phyloP scores from a whole-genome alignment of 2,329 filamentous ascomycete species.

The Cercospora brassicicola region DNA sequence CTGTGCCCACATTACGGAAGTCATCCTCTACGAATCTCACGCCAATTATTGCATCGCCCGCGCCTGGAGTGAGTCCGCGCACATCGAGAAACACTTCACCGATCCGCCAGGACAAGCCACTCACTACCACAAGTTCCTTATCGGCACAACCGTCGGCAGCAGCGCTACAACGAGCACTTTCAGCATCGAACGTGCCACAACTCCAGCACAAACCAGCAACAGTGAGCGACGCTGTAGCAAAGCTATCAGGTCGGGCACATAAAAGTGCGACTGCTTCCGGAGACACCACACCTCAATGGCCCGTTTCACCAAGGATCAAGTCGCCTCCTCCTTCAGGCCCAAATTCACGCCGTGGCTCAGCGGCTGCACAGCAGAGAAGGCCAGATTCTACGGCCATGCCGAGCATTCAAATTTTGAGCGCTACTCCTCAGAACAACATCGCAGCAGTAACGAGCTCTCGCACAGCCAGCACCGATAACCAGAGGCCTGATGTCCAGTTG shows the following conservation, averaged over 20 bases:
- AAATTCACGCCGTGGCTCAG: constrained; percentile 48
- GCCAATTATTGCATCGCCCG: constrained; percentile 39
- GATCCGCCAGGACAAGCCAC: constrained; percentile 48
- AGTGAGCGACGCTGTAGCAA: constrained; percentile 61
- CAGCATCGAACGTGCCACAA: constrained; percentile 66
- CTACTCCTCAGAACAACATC: constrained; percentile 44
- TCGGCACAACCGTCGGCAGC: constrained; percentile 60
- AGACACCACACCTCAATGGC: constrained; percentile 66
- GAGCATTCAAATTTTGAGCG: constrained; percentile 49
- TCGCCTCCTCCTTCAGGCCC: constrained; percentile 64
- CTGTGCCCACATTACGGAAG: constrained; percentile 29
- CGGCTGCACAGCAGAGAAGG: constrained; percentile 35
- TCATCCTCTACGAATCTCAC: constrained; percentile 35
- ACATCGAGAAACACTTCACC: constrained; percentile 53
- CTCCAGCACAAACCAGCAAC: constrained; percentile 54
- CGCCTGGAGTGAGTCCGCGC: constrained; percentile 44
- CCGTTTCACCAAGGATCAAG: constrained; percentile 72
- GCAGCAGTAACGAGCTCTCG: constrained; percentile 23
- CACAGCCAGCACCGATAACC: constrained; percentile 22
- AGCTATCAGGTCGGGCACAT: constrained; percentile 58
- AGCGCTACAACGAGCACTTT: constrained; percentile 66
- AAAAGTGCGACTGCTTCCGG: constrained; percentile 57
- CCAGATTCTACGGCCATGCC: constrained; percentile 44
- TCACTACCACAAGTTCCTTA: constrained; percentile 36
- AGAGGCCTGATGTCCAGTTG: constrained; percentile 42